Percentiles rank a stretch among this genome's conserved stretches.
Evolutionary conservation across 2,329 filamentous ascomycete genomes (phyloP).

Genomic region (Colletotrichum tamarilloi): DNA sequence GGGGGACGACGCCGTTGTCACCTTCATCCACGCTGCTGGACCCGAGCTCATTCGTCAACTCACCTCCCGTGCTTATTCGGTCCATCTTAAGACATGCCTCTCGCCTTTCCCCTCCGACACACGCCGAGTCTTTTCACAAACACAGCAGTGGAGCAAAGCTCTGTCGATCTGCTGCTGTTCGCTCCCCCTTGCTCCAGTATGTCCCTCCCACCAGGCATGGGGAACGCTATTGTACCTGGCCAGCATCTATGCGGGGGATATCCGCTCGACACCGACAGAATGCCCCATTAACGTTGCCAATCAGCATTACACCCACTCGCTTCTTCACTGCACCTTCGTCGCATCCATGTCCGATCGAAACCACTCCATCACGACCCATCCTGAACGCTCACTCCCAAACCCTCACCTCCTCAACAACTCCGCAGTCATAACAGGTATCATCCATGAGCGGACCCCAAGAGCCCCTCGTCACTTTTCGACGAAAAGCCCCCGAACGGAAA

Average conservation of each 20-base stretch:
- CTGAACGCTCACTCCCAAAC: constrained; percentile 1
- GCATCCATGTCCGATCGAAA: constrained; percentile 32
- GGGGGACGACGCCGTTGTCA: constrained; percentile 5
- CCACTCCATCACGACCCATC: constrained; percentile 14
- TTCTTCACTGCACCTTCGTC: constrained; percentile 15
- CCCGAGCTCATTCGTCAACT: constrained; percentile 26
- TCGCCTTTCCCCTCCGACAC: constrained; percentile 5
- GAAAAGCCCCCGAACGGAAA: background rate
- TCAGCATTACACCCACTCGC: background rate
- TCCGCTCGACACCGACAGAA: constrained; percentile 19
- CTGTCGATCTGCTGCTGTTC: constrained; percentile 25
- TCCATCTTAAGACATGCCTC: constrained; percentile 28
- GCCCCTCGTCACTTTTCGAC: background rate
- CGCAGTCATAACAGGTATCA: constrained; percentile 20
- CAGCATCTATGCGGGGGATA: constrained; percentile 33
- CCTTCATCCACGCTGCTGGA: constrained; percentile 28
- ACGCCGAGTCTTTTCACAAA: constrained; percentile 7
- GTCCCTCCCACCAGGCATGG: constrained; percentile 22
- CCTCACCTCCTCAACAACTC: constrained; percentile 24
- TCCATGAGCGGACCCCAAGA: constrained; percentile 12
- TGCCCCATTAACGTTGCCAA: constrained; percentile 3
- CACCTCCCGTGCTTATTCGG: constrained; percentile 19
- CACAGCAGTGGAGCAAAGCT: constrained; percentile 14
- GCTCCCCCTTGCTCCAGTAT: constrained; percentile 16
- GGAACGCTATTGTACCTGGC: constrained; percentile 17